A percentile compares a stretch with the other conserved stretches of the same genome.
Evolutionary conservation across 306 rosid genomes (phyloP).

Genomic region (Vicia faba): DNA sequence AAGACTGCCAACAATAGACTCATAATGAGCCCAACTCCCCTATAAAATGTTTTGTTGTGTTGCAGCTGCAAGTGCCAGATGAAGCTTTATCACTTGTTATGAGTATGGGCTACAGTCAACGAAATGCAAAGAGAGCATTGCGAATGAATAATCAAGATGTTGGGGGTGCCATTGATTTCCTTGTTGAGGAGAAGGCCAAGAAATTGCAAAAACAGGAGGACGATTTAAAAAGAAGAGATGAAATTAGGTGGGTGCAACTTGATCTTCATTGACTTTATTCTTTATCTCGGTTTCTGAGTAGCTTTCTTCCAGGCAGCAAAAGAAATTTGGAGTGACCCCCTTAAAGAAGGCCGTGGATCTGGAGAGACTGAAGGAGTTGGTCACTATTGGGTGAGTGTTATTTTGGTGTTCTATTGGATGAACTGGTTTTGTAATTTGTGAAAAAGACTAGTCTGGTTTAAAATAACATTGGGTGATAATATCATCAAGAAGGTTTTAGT

Average conservation of each 20-base stretch:
- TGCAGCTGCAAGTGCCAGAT: slow-evolving; percentile 84
- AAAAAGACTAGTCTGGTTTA: no score
- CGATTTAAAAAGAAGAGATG: slow-evolving; percentile 51
- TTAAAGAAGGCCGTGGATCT: slow-evolving; percentile 82
- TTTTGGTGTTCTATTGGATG: slow-evolving; percentile 1
- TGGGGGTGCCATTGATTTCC: slow-evolving; percentile 79
- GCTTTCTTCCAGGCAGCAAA: slow-evolving; percentile 69
- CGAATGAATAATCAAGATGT: slow-evolving; percentile 92
- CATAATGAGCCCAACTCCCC: not conserved
- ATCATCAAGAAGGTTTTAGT: no score
- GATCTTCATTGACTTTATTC: slow-evolving; percentile 24
- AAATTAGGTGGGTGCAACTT: slow-evolving; percentile 60
- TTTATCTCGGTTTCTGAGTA: slow-evolving; percentile 30
- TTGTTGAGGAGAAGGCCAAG: slow-evolving; percentile 66
- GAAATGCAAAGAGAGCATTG: slow-evolving; percentile 75
- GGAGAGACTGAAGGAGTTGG: slow-evolving; percentile 66
- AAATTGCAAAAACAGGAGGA: slow-evolving; percentile 60
- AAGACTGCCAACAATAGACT: not conserved
- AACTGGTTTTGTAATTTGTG: slow-evolving; percentile 5
- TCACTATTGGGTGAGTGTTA: slow-evolving; percentile 67
- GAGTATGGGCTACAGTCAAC: slow-evolving; percentile 83
- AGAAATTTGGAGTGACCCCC: slow-evolving; percentile 71
- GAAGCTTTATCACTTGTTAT: slow-evolving; percentile 82
- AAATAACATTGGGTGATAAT: no score
- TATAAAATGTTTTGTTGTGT: slow-evolving; percentile 33